Conservation (phyloP, 2,329 filamentous ascomycete species). For the Rutstroemia sydowiana region DNA sequence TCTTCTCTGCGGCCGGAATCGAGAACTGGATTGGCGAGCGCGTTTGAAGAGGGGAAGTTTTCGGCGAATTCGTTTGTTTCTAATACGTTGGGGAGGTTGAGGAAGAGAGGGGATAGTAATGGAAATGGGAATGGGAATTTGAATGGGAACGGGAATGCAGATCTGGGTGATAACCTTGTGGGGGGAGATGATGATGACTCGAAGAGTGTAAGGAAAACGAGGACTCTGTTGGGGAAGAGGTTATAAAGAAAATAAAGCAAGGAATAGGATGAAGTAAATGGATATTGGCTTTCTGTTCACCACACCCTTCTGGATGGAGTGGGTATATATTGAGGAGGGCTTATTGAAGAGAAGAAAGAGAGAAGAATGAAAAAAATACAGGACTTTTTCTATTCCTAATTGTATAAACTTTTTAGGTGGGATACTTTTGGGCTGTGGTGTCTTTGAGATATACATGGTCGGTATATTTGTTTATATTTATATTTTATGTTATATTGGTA, state of each 20-base stretch:
- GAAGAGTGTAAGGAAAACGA: constrained; percentile 26
- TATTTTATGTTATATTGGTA: background rate
- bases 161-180: background rate
- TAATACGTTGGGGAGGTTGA: constrained; percentile 19
- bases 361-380: too few relatives aligned
- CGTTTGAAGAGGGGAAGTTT: background rate
- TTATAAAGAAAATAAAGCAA: constrained; percentile 12
- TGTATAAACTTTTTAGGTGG: too few relatives aligned
- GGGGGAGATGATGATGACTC: constrained; percentile 16
- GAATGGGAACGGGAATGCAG: background rate
- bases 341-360: too few relatives aligned
- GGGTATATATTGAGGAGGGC: too few relatives aligned
- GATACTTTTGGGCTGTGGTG: background rate
- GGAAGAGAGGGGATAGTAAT: constrained; percentile 13
- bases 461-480: background rate
- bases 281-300: too few relatives aligned
- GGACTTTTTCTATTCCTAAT: too few relatives aligned
- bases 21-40: constrained; percentile 10
- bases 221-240: constrained; percentile 29
- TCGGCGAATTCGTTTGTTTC: constrained; percentile 15
- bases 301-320: too few relatives aligned
- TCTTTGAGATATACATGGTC: background rate
- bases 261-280: too few relatives aligned
- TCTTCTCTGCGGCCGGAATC: constrained; percentile 11
- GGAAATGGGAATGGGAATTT: background rate